phyloP scores from a whole-genome alignment of 495 filamentous ascomycete genomes.

The Xylaria palmicola region DNA sequence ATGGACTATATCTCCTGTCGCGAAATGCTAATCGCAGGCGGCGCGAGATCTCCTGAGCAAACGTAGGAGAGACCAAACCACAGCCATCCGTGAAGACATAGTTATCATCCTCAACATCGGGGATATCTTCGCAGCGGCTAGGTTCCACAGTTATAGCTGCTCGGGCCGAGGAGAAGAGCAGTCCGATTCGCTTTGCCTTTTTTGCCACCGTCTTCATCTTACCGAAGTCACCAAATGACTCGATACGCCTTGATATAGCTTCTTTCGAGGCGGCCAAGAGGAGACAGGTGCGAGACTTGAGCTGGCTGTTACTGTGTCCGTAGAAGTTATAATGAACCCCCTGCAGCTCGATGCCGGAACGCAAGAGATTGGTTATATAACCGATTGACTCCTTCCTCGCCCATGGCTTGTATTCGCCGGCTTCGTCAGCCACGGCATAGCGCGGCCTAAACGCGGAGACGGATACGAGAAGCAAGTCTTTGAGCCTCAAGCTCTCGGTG shows the following conservation, averaged over 20 bases:
- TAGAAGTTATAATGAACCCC: constrained; percentile 48
- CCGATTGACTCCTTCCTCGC: constrained; percentile 41
- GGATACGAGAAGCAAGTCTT: constrained; percentile 40
- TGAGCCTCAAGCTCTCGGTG: constrained; percentile 24
- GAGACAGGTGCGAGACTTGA: constrained; percentile 50
- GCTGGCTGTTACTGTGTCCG: constrained; percentile 54
- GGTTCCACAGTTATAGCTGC: constrained; percentile 38
- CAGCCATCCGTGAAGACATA: constrained; percentile 54
- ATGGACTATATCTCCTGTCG: constrained; percentile 45
- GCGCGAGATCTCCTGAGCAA: constrained; percentile 39
- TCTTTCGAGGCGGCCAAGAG: constrained; percentile 42
- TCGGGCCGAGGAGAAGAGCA: constrained; percentile 48
- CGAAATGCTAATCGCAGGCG: constrained; percentile 39
- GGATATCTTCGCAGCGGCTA: constrained; percentile 45
- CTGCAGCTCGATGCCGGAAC: constrained; percentile 41
- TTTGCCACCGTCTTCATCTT: constrained; percentile 54
- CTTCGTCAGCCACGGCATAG: constrained; percentile 9
- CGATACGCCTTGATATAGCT: constrained; percentile 38
- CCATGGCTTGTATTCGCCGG: constrained; percentile 26
- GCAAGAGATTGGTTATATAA: constrained; percentile 41
- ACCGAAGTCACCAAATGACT: constrained; percentile 47
- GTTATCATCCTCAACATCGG: constrained; percentile 43
- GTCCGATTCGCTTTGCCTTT: constrained; percentile 50
- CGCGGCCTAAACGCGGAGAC: constrained; percentile 41
- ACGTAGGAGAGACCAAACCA: constrained; percentile 40